Conservation (phyloP, 768 basidiomycete genomes). For the Dioszegia hungarica region DNA sequence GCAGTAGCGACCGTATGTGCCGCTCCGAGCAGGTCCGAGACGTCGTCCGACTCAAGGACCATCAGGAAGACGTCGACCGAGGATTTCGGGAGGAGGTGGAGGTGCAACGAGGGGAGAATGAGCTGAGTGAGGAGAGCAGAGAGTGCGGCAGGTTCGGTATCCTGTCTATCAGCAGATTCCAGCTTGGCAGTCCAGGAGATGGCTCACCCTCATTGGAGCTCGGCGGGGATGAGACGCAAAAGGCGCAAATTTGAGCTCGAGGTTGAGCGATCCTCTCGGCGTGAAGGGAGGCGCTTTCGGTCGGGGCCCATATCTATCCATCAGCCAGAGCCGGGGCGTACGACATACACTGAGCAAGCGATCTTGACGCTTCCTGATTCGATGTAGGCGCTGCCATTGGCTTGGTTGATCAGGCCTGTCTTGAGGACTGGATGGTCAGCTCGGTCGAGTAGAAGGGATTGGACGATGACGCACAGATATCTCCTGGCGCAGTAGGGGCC, state of each 20-base stretch:
- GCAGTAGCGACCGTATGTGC: constrained; percentile 82
- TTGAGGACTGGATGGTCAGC: constrained; percentile 64
- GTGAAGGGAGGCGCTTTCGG: constrained; percentile 51
- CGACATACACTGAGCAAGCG: constrained; percentile 83
- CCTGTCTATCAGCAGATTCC: constrained; percentile 55
- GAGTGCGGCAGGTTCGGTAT: constrained; percentile 85
- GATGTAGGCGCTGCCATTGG: constrained; percentile 94
- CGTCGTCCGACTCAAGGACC: constrained; percentile 83
- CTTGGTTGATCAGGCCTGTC: constrained; percentile 83
- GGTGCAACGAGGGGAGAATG: constrained; percentile 71
- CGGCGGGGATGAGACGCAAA: constrained; percentile 75
- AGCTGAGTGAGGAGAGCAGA: constrained; percentile 74
- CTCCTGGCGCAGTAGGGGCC: constrained; percentile 12
- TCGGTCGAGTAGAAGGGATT: too few relatives aligned
- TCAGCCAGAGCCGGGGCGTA: not conserved
- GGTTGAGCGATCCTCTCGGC: constrained; percentile 76
- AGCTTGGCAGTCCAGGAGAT: not conserved
- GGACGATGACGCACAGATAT: constrained; percentile 1
- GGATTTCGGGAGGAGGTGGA: constrained; percentile 90
- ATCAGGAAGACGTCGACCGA: constrained; percentile 86
- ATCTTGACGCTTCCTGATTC: constrained; percentile 89
- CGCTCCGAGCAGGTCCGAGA: constrained; percentile 81
- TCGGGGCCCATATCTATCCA: constrained; percentile 60
- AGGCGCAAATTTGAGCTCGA: constrained; percentile 94
- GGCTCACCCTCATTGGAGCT: constrained; percentile 81